These are phyloP conservation scores for Auriscalpium vulgare DNA, from an alignment of 768 basidiomycete species.

Conservation along the genomic window DNA sequence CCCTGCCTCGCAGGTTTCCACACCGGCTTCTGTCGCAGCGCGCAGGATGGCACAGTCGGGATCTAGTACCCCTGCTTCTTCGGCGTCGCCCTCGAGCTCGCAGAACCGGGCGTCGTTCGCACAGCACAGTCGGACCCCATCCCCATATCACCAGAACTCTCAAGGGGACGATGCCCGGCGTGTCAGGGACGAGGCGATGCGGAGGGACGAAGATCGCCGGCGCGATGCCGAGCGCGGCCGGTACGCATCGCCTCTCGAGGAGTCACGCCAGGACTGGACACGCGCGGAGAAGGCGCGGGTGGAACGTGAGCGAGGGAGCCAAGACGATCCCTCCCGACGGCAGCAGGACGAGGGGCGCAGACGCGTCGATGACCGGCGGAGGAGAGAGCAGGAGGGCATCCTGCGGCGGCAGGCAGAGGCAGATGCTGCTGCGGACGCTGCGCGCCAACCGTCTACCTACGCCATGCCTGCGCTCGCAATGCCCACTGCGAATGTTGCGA, in stretches of 20 bases:
- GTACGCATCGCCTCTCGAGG: slow-evolving; percentile 12
- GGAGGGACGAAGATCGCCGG: slow-evolving; percentile 27
- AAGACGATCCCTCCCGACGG: slow-evolving; percentile 6
- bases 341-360: slow-evolving; percentile 15
- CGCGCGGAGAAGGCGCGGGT: slow-evolving; percentile 12
- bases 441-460: slow-evolving; percentile 9
- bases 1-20: neutral
- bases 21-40: neutral
- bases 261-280: slow-evolving; percentile 13
- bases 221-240: slow-evolving; percentile 19
- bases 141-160: slow-evolving; percentile 16
- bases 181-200: slow-evolving; percentile 27
- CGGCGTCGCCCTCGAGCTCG: slow-evolving; percentile 14
- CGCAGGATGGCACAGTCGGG: neutral
- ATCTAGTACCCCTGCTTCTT: slow-evolving; percentile 2
- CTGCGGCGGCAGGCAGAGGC: slow-evolving; percentile 48
- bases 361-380: slow-evolving; percentile 17
- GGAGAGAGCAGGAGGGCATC: slow-evolving; percentile 51
- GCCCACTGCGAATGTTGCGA: neutral
- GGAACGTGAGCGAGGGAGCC: slow-evolving; percentile 15
- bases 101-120: slow-evolving; percentile 9
- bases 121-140: slow-evolving; percentile 7
- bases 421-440: slow-evolving; percentile 21
- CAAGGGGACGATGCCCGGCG: slow-evolving; percentile 31
- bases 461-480: slow-evolving; percentile 21